These are phyloP conservation scores for Lobulomyces angularis DNA, from an alignment of 192 early-diverging fungal species.

Conservation along the genomic window DNA sequence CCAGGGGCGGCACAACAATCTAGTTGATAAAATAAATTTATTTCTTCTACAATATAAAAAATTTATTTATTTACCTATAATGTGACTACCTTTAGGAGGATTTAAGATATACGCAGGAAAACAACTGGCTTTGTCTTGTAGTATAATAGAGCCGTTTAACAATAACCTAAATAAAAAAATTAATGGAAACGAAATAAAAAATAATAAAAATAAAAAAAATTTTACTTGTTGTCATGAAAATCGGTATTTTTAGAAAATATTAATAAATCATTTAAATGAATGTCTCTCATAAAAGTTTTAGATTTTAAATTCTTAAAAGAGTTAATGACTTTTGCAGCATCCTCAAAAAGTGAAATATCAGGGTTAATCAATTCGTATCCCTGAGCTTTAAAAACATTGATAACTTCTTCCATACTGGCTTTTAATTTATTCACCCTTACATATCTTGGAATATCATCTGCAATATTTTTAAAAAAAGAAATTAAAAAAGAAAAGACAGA, in stretches of 20 bases:
- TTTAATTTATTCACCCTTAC: conserved; percentile 78
- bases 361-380: conserved; percentile 38
- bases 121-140: conserved; percentile 94
- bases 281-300: conserved; percentile 39
- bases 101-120: conserved; percentile 78
- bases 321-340: background rate
- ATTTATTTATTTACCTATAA: no score
- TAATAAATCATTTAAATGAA: conserved; percentile 68
- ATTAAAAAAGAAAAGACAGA: conserved; percentile 1
- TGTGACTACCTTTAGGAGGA: conserved; percentile 37
- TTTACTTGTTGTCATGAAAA: conserved; percentile 82
- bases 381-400: conserved; percentile 42
- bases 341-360: background rate
- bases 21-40: no score
- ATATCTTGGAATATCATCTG: conserved; percentile 65
- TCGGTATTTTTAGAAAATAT: conserved; percentile 78
- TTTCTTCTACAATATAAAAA: no score
- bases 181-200: no score
- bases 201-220: no score
- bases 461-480: conserved; percentile 6
- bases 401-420: conserved; percentile 53
- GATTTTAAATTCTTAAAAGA: conserved; percentile 7
- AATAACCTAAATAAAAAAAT: no score
- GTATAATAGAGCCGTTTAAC: conserved; percentile 63
- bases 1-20: conserved; percentile 81